Percentiles rank a stretch among this genome's conserved stretches.
phyloP scores from a whole-genome alignment of 371 early-diverging fungal species.

The Nosema granulosis region DNA sequence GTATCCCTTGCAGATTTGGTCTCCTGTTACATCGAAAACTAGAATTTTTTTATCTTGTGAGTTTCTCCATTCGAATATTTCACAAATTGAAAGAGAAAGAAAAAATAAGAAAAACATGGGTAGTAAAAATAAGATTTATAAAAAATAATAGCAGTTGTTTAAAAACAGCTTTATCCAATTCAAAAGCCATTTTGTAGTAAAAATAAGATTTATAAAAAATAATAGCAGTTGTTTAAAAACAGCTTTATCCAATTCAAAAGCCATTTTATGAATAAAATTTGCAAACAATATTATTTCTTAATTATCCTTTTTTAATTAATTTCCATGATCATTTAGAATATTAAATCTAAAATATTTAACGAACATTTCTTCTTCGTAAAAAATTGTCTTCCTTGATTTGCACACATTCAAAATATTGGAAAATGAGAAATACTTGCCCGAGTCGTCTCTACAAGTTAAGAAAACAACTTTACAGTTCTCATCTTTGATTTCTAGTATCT shows the following conservation, averaged over 20 bases:
- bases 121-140: no score
- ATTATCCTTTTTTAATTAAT: background rate
- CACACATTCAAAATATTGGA: conserved; percentile 48
- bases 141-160: no score
- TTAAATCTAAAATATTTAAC: conserved; percentile 46
- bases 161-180: no score
- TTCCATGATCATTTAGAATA: conserved; percentile 4
- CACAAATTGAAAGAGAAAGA: conserved; percentile 26
- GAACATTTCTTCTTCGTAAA: conserved; percentile 41
- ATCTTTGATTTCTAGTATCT: background rate
- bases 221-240: no score
- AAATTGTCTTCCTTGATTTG: conserved; percentile 20
- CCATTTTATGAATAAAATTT: no score
- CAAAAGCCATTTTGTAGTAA: no score
- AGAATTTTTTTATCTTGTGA: conserved; percentile 3
- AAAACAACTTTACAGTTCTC: conserved; percentile 14
- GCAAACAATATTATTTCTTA: no score
- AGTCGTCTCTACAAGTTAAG: conserved; percentile 29
- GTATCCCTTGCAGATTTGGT: conserved; percentile 59
- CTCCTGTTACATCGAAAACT: conserved; percentile 52
- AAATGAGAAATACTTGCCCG: conserved; percentile 28
- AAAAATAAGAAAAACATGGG: conserved; percentile 32
- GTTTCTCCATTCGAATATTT: conserved; percentile 17
- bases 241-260: no score
- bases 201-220: no score